A percentile compares a stretch with the other conserved stretches of the same genome.
Evolutionary conservation across 2,329 filamentous ascomycete genomes (phyloP).

Genomic region (Colletotrichum tamarilloi): DNA sequence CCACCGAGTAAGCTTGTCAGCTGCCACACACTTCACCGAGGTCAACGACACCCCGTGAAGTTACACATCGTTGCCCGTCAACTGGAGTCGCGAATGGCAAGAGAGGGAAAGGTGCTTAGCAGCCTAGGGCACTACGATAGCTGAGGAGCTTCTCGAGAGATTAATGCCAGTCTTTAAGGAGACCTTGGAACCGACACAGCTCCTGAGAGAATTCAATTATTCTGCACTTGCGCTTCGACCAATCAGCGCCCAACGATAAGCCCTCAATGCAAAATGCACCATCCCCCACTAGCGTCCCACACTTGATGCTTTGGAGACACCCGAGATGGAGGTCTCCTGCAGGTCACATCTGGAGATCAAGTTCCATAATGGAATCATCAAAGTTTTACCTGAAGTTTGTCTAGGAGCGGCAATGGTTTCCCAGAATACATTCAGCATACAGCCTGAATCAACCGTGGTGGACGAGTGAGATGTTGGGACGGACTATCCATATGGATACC

Average conservation of each 20-base stretch:
- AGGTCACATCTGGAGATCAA: constrained; percentile 35
- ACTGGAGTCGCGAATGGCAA: constrained; percentile 29
- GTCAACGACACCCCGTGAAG: constrained; percentile 34
- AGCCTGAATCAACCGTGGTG: constrained; percentile 11
- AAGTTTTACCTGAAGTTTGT: constrained; percentile 34
- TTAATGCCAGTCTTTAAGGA: constrained; percentile 35
- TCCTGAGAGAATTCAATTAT: constrained; percentile 47
- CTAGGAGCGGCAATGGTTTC: constrained; percentile 28
- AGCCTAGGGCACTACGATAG: constrained; percentile 8
- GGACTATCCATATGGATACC: not conserved
- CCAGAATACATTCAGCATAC: constrained; percentile 13
- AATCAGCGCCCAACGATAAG: constrained; percentile 47
- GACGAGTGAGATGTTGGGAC: constrained; percentile 16
- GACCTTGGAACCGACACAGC: constrained; percentile 23
- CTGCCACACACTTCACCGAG: constrained; percentile 31
- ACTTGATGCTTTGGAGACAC: constrained; percentile 33
- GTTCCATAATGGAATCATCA: constrained; percentile 38
- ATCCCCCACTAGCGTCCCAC: constrained; percentile 34
- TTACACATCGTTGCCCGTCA: constrained; percentile 22
- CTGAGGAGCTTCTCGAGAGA: constrained; percentile 29
- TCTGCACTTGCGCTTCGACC: constrained; percentile 42
- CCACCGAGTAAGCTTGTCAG: constrained; percentile 35
- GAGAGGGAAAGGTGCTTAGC: constrained; percentile 31
- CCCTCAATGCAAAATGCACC: constrained; percentile 36
- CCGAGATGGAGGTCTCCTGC: constrained; percentile 34